Evolutionary conservation across 2,329 filamentous ascomycete genomes (phyloP).

Genomic region (Esteya vermicola): DNA sequence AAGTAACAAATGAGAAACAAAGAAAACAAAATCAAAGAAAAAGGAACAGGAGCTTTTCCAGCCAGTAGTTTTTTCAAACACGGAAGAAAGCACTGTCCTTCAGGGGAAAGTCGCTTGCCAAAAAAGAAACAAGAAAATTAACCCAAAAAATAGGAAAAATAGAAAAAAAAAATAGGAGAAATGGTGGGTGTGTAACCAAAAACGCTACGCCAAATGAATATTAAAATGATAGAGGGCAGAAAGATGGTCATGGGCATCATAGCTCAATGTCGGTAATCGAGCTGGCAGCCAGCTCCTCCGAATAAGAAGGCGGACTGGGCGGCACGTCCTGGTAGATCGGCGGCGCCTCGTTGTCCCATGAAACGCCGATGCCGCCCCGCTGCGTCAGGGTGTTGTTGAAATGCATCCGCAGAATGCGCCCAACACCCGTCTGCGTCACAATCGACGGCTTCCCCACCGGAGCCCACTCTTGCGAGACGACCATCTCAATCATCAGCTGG

Average conservation of each 20-base stretch:
- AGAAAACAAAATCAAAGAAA: background rate
- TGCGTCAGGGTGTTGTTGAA: conserved; percentile 76
- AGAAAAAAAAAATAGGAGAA: background rate
- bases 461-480: conserved; percentile 81
- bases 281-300: conserved; percentile 15
- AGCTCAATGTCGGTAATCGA: conserved; percentile 25
- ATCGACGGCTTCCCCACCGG: conserved; percentile 53
- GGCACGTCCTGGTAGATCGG: conserved; percentile 92
- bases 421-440: conserved; percentile 76
- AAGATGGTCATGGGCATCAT: conserved; percentile 17
- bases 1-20: too few species aligned
- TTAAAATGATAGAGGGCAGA: background rate
- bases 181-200: too few species aligned
- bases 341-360: conserved; percentile 93
- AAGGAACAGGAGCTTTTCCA: background rate
- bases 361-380: conserved; percentile 73
- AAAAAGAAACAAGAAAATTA: background rate
- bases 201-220: background rate
- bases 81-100: too few species aligned
- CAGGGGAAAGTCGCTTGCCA: background rate
- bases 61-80: too few species aligned
- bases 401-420: conserved; percentile 82
- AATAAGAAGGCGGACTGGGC: conserved; percentile 64
- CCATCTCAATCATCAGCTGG: conserved; percentile 79
- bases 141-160: background rate